Evolutionary conservation across 768 basidiomycete species (phyloP).

Genomic region (Cystofilobasidium ferigula): DNA sequence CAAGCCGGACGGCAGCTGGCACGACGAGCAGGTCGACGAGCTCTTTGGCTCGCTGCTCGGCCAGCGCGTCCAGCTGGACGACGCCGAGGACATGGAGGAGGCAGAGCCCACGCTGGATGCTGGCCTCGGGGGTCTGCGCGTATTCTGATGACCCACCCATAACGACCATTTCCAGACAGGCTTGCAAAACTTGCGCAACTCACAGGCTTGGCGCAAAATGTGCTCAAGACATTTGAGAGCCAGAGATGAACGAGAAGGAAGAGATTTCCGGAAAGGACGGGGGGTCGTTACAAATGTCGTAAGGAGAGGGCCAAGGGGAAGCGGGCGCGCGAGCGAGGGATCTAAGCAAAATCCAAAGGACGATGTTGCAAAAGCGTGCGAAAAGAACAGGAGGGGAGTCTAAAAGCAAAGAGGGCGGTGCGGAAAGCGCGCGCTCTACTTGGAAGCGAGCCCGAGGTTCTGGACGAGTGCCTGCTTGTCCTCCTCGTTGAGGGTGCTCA

Average conservation of each 20-base stretch:
- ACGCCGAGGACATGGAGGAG: constrained; percentile 28
- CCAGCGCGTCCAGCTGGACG: constrained; percentile 28
- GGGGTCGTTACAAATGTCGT: not conserved
- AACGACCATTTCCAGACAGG: not conserved
- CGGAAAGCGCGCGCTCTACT: not conserved
- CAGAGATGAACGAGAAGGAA: constrained; percentile 1
- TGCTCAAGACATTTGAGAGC: not conserved
- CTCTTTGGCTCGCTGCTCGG: constrained; percentile 80
- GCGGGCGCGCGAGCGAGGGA: too few relatives aligned
- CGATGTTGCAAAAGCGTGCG: too few relatives aligned
- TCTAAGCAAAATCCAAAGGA: too few relatives aligned
- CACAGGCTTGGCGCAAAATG: too few relatives aligned
- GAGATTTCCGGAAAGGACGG: not conserved
- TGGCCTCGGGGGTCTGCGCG: constrained; percentile 19
- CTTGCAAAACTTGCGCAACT: too few relatives aligned
- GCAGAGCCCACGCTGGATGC: not conserved
- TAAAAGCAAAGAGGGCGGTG: not conserved
- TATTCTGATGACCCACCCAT: constrained; percentile 2
- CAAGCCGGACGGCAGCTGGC: constrained; percentile 56
- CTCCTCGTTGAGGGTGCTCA: constrained; percentile 61
- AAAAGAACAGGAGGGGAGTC: not conserved
- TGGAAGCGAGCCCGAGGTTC: not conserved
- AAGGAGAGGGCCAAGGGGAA: not conserved
- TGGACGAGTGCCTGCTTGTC: constrained; percentile 42
- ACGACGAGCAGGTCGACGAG: constrained; percentile 93